Evolutionary conservation across 257 asterid genomes (phyloP), one percentile per base, ranked within the genome.

Genomic region (Anisodus tanguticus): DNA sequence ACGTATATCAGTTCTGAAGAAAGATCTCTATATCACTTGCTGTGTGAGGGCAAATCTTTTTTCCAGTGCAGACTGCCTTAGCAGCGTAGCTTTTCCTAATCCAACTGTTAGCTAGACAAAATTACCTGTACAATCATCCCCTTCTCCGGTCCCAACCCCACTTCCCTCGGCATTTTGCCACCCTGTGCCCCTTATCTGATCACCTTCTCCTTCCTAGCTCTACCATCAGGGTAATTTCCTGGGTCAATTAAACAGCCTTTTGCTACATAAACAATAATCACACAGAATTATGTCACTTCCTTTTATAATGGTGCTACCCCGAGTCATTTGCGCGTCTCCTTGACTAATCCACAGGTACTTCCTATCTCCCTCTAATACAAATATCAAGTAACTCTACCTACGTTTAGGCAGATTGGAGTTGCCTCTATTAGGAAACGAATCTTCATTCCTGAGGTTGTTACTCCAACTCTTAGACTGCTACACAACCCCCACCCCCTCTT

Each of bases 101-200:
- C 62, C 63, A 51, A 76, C 63, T 6, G 81, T 7, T 70, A 0
- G 63, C 81, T 22, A 76, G 81, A 76, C 63, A 53, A 76, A 76
- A 12, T 51, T 19, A 35, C 62, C 43, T 72, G 59, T 19, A 49
- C 39, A 45, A n/a, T n/a, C 79, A 45, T 49, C 39, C 58, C 58
- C 79, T 71, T 45, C 49, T n/a, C 1, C 6, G 5, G 81, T 26
- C 45, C 60, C 43, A 74, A 49, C 31, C 31, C 41, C 81, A 74
- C 62, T 49, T 74, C 60, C 43, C 59, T 49, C 81, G 12, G 81
- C 57, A 45, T 72, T 45, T 72, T n/a, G 8, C 37, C 39, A 72
- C 39, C 22, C 12, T 22, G 19, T 47, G 1, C 11, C 59, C 8
- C 19, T 74, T 74, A 60, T 72, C 43, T 49, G 19, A 6, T 71